These are phyloP conservation scores for Terfezia claveryi DNA, from an alignment of 495 filamentous ascomycete species.

Conservation along the genomic window DNA sequence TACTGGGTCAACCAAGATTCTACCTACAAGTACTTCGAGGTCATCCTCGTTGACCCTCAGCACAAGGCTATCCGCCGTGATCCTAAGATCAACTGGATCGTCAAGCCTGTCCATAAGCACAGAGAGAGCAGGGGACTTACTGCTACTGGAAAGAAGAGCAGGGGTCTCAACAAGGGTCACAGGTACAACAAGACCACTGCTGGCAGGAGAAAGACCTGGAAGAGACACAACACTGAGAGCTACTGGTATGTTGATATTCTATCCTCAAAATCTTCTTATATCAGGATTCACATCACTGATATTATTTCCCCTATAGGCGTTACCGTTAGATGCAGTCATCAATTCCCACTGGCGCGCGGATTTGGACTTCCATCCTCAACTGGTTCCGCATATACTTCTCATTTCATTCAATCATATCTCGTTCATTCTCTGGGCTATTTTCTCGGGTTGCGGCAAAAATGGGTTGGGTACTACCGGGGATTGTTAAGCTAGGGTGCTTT, in stretches of 20 bases:
- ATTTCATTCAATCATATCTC: too few relatives aligned
- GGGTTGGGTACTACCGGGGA: too few relatives aligned
- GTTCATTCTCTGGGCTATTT: too few relatives aligned
- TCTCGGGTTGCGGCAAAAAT: too few relatives aligned
- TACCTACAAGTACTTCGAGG: conserved; percentile 99
- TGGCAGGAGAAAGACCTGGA: conserved; percentile 97
- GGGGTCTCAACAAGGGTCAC: conserved; percentile 96
- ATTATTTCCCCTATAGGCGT: too few relatives aligned
- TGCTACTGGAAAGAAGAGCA: conserved; percentile 94
- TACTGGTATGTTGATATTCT: conserved; percentile 50
- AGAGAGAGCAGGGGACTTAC: conserved; percentile 93
- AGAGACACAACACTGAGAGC: conserved; percentile 93
- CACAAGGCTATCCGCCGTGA: conserved; percentile 99
- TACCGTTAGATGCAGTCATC: too few relatives aligned
- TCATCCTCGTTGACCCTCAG: conserved; percentile 98
- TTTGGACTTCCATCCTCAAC: too few relatives aligned
- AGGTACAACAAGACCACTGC: conserved; percentile 91
- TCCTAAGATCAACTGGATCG: conserved; percentile 99
- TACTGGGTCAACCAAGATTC: conserved; percentile 99
- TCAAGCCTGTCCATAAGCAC: conserved; percentile 98
- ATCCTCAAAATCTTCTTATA: neutral
- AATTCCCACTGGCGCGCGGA: too few relatives aligned
- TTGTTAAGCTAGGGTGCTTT: too few relatives aligned
- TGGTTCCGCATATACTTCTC: too few relatives aligned
- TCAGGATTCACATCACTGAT: too few relatives aligned